Evolutionary conservation across 2,329 filamentous ascomycete species (phyloP).

Genomic region (Colletotrichum sp.): DNA sequence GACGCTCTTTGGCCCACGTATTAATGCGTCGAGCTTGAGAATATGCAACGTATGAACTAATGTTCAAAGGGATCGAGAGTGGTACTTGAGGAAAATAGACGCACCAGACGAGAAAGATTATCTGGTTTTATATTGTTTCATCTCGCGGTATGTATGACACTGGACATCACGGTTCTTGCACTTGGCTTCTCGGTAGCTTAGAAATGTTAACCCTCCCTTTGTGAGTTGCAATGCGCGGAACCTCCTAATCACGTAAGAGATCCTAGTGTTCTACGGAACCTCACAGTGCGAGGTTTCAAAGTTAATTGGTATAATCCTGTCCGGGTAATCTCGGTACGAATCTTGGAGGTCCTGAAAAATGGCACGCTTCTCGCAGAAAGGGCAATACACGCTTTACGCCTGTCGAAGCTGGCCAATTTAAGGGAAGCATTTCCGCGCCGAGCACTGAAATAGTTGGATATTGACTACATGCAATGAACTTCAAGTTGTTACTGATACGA

Average conservation of each 20-base stretch:
- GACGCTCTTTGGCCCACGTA: rapidly evolving
- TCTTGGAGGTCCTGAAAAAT: no score
- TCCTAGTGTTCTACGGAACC: rapidly evolving
- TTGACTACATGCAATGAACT: background rate
- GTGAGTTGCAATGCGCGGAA: background rate
- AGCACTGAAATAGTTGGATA: background rate
- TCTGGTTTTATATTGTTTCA: background rate
- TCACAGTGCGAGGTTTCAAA: background rate
- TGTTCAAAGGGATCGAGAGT: rapidly evolving
- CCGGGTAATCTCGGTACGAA: no score
- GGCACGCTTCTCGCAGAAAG: background rate
- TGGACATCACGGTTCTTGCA: background rate
- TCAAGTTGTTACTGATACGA: background rate
- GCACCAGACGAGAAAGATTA: background rate
- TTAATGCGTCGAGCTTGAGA: background rate
- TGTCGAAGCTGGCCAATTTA: background rate
- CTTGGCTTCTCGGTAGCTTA: background rate
- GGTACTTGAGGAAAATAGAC: background rate
- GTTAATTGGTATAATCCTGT: background rate
- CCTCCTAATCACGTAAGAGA: background rate
- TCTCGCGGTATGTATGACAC: background rate
- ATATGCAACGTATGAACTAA: rapidly evolving
- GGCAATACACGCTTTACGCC: background rate
- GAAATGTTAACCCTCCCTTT: background rate
- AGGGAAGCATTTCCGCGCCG: rapidly evolving